A percentile compares a stretch with the other conserved stretches of the same genome.
phyloP scores from a whole-genome alignment of 371 early-diverging fungal species.

The Actinomucor elegans region DNA sequence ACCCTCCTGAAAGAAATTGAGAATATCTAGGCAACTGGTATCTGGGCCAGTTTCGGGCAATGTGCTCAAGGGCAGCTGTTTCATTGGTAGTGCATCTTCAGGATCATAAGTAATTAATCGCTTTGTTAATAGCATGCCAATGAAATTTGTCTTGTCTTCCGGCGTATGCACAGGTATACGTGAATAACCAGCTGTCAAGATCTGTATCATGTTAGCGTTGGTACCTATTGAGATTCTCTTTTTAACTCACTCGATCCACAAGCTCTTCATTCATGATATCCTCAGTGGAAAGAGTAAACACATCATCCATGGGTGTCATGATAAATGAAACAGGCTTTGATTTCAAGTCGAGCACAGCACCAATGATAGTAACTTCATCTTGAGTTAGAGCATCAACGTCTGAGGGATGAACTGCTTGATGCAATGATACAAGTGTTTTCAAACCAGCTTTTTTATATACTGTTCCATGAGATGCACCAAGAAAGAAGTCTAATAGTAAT shows the following conservation, averaged over 20 bases:
- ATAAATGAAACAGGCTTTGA: constrained; percentile 81
- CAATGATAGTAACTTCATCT: constrained; percentile 93
- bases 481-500: constrained; percentile 68
- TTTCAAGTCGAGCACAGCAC: constrained; percentile 87
- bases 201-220: too few relatives aligned
- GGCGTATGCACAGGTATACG: constrained; percentile 84
- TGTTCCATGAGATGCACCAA: constrained; percentile 82
- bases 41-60: constrained; percentile 74
- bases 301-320: constrained; percentile 88
- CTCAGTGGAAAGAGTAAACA: constrained; percentile 77
- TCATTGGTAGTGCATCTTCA: constrained; percentile 74
- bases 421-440: constrained; percentile 89
- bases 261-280: constrained; percentile 64
- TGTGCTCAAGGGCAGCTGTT: constrained; percentile 65
- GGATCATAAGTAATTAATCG: constrained; percentile 83
- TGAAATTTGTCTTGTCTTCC: constrained; percentile 63
- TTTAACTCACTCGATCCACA: constrained; percentile 49
- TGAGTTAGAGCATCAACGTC: constrained; percentile 80
- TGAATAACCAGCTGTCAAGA: constrained; percentile 84
- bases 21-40: constrained; percentile 83
- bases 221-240: too few relatives aligned
- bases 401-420: constrained; percentile 64
- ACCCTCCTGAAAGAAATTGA: constrained; percentile 94
- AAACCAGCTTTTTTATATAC: constrained; percentile 85
- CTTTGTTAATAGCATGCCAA: constrained; percentile 91